A percentile compares a stretch with the other conserved stretches of the same genome.
Evolutionary conservation across 1,284 basidiomycete species (phyloP).

Genomic region (Leccinum solheimii): DNA sequence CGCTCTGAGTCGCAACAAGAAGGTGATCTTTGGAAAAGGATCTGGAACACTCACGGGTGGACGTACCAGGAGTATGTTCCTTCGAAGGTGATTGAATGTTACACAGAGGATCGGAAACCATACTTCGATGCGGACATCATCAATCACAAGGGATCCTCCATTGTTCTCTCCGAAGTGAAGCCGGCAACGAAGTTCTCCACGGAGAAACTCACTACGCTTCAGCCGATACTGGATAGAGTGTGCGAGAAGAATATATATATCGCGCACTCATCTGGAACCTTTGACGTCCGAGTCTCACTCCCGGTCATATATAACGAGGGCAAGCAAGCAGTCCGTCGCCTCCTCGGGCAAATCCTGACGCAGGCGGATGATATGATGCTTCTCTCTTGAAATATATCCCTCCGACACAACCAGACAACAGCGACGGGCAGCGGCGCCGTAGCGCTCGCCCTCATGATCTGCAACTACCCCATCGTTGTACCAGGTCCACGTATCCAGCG

Average conservation of each 20-base stretch:
- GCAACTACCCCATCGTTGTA: conserved; percentile 85
- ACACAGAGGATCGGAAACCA: conserved; percentile 5
- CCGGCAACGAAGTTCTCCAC: background rate
- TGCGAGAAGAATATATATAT: background rate
- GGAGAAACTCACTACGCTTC: background rate
- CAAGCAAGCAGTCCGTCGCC: background rate
- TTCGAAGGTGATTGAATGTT: conserved; percentile 2
- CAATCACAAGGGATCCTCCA: too few relatives aligned
- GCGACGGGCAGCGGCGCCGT: conserved; percentile 70
- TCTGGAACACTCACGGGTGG: conserved; percentile 8
- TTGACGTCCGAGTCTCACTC: background rate
- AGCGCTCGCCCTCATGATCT: conserved; percentile 89
- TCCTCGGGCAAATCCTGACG: too few relatives aligned
- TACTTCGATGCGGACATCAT: too few relatives aligned
- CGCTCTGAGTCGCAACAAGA: background rate
- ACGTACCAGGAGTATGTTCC: conserved; percentile 17
- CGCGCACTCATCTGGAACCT: background rate
- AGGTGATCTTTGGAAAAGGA: background rate
- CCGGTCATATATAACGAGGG: background rate
- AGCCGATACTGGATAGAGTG: background rate
- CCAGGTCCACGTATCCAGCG: background rate
- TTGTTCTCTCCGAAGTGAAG: too few relatives aligned
- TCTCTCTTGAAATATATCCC: too few relatives aligned
- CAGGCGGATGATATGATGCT: too few relatives aligned
- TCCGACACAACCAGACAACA: conserved; percentile 36